Evolutionary conservation across 495 filamentous ascomycete species (phyloP).

Genomic region (Aspergillus conjunctus): DNA sequence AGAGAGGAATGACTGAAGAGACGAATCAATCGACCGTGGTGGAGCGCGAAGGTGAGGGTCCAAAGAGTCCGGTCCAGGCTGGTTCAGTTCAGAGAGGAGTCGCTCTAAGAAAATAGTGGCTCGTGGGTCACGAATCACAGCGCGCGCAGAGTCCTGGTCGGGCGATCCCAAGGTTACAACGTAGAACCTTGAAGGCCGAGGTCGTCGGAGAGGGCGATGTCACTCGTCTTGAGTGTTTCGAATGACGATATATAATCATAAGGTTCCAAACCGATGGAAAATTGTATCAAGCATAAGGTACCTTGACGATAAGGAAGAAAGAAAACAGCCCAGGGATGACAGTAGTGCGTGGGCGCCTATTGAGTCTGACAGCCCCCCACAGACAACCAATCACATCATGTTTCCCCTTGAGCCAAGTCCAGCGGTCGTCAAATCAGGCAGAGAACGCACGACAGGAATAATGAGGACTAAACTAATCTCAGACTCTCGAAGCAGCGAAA

Average conservation of each 20-base stretch:
- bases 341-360: background rate
- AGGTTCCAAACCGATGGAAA: background rate
- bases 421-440: background rate
- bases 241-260: background rate
- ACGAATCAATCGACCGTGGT: no score
- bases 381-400: background rate
- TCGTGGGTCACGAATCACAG: constrained; percentile 19
- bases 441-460: background rate
- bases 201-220: constrained; percentile 15
- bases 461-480: background rate
- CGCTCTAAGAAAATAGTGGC: constrained; percentile 13
- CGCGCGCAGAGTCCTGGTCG: constrained; percentile 16
- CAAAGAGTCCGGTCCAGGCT: constrained; percentile 19
- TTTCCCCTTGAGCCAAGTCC: background rate
- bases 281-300: background rate
- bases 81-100: constrained; percentile 13
- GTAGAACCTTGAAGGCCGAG: constrained; percentile 20
- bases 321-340: background rate
- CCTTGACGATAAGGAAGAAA: background rate
- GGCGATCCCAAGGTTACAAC: constrained; percentile 21
- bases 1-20: background rate
- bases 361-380: background rate
- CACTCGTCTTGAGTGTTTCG: constrained; percentile 11
- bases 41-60: constrained; percentile 9
- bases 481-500: background rate